phyloP scores from a whole-genome alignment of 1,284 basidiomycete genomes.

The Fomitopsis betulina region DNA sequence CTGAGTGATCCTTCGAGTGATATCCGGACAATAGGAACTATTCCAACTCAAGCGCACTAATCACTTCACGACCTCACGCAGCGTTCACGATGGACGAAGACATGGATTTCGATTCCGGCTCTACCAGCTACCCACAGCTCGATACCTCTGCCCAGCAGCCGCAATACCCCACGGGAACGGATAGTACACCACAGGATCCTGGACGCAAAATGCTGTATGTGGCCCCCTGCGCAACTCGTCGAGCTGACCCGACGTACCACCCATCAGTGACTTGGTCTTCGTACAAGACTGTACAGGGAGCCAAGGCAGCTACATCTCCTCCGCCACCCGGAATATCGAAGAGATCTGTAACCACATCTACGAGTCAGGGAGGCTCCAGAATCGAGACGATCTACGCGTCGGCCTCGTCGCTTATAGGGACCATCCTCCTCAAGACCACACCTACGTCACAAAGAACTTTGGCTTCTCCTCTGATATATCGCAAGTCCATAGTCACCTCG shows the following conservation, averaged over 20 bases:
- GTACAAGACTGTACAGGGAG: slow-evolving; percentile 92
- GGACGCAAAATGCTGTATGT: slow-evolving; percentile 74
- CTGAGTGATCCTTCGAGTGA: background rate
- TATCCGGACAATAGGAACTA: slow-evolving; percentile 7
- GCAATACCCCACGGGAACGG: slow-evolving; percentile 27
- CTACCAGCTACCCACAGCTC: slow-evolving; percentile 31
- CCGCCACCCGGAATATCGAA: slow-evolving; percentile 97
- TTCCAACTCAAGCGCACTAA: slow-evolving; percentile 7
- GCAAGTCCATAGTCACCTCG: slow-evolving; percentile 83
- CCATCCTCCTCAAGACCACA: slow-evolving; percentile 94
- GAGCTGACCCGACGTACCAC: slow-evolving; percentile 5
- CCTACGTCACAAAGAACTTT: slow-evolving; percentile 90
- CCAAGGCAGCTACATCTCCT: slow-evolving; percentile 79
- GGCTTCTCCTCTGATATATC: slow-evolving; percentile 91
- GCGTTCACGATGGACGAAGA: slow-evolving; percentile 65
- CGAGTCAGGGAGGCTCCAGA: slow-evolving; percentile 87
- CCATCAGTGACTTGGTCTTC: slow-evolving; percentile 76
- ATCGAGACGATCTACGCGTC: slow-evolving; percentile 85
- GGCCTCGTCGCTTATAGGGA: slow-evolving; percentile 90
- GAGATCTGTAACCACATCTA: slow-evolving; percentile 96
- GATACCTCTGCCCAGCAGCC: slow-evolving; percentile 32
- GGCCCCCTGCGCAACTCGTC: slow-evolving; percentile 3
- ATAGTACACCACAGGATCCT: slow-evolving; percentile 27
- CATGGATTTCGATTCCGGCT: slow-evolving; percentile 57
- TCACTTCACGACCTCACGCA: slow-evolving; percentile 9